phyloP scores from a whole-genome alignment of 2,329 filamentous ascomycete species.

The Stemphylium vesicarium region DNA sequence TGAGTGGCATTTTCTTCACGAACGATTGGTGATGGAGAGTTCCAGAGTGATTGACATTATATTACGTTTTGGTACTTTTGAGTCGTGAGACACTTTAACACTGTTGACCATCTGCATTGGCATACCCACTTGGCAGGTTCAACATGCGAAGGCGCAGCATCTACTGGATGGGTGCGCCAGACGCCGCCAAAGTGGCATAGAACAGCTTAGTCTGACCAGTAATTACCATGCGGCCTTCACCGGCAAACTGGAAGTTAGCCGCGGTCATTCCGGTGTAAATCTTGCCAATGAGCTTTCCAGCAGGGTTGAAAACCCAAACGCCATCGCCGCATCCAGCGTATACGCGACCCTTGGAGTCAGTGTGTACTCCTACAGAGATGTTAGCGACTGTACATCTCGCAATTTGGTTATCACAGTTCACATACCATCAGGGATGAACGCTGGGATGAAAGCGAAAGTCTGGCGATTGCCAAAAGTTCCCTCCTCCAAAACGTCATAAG shows the following conservation, averaged over 20 bases:
- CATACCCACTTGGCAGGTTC: not conserved
- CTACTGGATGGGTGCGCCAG: constrained; percentile 15
- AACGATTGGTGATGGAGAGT: not conserved
- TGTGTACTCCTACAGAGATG: constrained; percentile 21
- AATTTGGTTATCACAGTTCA: not conserved
- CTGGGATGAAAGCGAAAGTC: constrained; percentile 27
- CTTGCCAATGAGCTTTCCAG: constrained; percentile 54
- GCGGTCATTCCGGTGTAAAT: constrained; percentile 30
- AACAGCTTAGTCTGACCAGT: constrained; percentile 35
- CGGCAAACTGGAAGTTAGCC: constrained; percentile 34
- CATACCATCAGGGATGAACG: constrained; percentile 28
- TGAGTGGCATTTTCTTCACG: too few species aligned
- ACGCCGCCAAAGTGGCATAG: constrained; percentile 29
- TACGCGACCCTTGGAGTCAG: constrained; percentile 58
- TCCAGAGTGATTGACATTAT: not conserved
- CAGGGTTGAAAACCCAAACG: constrained; percentile 58
- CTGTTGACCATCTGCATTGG: not conserved
- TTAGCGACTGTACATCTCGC: constrained; percentile 5
- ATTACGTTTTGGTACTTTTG: not conserved
- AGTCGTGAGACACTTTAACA: not conserved
- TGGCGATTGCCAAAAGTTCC: constrained; percentile 32
- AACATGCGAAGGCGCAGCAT: not conserved
- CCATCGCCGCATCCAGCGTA: constrained; percentile 59
- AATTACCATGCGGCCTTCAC: constrained; percentile 32
- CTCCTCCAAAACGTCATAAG: constrained; percentile 27